Percentiles rank a stretch among this genome's conserved stretches.
These are phyloP conservation scores for Thymus mandschuricus DNA, from an alignment of 257 asterid genomes.

Conservation along the genomic window DNA sequence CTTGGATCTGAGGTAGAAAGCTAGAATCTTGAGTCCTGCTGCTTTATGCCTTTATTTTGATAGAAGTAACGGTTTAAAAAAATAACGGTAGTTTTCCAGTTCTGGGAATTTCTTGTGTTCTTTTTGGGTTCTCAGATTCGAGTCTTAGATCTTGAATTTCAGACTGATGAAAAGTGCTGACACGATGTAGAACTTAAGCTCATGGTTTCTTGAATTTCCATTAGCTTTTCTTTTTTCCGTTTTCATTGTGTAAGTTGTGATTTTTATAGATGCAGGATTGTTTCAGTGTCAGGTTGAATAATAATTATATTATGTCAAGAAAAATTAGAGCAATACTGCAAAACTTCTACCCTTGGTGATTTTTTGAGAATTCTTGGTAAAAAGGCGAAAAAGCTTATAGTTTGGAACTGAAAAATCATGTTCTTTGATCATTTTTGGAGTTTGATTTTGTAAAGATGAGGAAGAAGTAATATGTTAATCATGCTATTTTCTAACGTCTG, in stretches of 20 bases:
- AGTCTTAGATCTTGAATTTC: constrained; percentile 25
- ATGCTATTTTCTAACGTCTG: background rate
- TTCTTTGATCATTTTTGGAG: constrained; percentile 1
- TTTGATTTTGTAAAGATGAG: background rate
- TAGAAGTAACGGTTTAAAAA: constrained; percentile 29
- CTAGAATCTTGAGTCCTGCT: constrained; percentile 34
- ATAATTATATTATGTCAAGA: background rate
- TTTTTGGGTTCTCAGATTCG: constrained; percentile 25
- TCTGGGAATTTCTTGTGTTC: background rate
- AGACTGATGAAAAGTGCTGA: background rate
- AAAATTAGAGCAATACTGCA: background rate
- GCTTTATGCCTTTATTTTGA: constrained; percentile 35
- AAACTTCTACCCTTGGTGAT: background rate
- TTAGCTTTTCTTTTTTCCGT: background rate
- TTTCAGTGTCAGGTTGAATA: background rate
- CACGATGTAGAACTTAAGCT: background rate
- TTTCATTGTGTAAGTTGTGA: background rate
- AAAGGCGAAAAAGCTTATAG: background rate
- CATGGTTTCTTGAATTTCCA: constrained; percentile 23
- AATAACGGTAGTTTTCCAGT: background rate
- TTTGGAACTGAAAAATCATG: background rate
- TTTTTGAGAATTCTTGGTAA: background rate
- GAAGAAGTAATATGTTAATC: constrained; percentile 1
- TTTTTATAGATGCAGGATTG: background rate
- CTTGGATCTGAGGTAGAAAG: constrained; percentile 51